Percentiles rank a stretch among this genome's conserved stretches.
These are phyloP conservation scores for Cutaneotrichosporon sp. DNA, from an alignment of 1,284 basidiomycete genomes.

Conservation along the genomic window DNA sequence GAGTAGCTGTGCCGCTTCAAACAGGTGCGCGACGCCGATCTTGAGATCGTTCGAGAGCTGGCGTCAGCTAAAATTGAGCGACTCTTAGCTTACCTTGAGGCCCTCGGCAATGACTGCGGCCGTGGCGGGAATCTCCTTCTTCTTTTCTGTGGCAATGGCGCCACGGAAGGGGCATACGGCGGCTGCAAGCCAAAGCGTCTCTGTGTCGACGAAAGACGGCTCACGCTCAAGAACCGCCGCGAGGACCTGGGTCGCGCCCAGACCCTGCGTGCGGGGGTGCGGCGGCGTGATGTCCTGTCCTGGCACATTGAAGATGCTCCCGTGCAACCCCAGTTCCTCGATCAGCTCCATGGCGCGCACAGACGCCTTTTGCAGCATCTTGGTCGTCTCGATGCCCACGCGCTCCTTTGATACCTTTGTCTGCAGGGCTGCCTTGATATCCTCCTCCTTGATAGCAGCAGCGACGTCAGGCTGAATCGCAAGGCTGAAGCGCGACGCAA, in stretches of 20 bases:
- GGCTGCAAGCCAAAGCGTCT: conserved; percentile 68
- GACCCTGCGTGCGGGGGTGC: conserved; percentile 44
- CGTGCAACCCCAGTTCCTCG: conserved; percentile 62
- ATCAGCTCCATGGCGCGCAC: conserved; percentile 68
- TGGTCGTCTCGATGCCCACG: conserved; percentile 81
- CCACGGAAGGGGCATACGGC: conserved; percentile 61
- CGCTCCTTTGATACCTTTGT: conserved; percentile 81
- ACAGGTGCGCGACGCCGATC: conserved; percentile 67
- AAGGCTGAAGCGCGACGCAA: conserved; percentile 85
- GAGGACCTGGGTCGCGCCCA: conserved; percentile 61
- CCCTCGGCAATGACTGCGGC: conserved; percentile 73
- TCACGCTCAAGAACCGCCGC: conserved; percentile 45
- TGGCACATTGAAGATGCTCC: conserved; percentile 58
- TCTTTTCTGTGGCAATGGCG: conserved; percentile 60
- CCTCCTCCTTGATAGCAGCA: conserved; percentile 60
- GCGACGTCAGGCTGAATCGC: conserved; percentile 67
- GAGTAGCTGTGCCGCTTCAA: conserved; percentile 56
- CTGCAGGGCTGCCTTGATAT: conserved; percentile 69
- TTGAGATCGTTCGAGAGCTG: conserved; percentile 70
- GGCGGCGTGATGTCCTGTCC: conserved; percentile 51
- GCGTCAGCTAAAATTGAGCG: neutral
- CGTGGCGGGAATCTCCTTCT: conserved; percentile 58
- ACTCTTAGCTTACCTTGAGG: conserved; percentile 55
- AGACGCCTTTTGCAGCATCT: conserved; percentile 80
- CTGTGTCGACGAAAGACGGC: conserved; percentile 29